Base-by-base conservation (phyloP, 2,329 filamentous ascomycete genomes). In the Fusarium albosuccineum region DNA sequence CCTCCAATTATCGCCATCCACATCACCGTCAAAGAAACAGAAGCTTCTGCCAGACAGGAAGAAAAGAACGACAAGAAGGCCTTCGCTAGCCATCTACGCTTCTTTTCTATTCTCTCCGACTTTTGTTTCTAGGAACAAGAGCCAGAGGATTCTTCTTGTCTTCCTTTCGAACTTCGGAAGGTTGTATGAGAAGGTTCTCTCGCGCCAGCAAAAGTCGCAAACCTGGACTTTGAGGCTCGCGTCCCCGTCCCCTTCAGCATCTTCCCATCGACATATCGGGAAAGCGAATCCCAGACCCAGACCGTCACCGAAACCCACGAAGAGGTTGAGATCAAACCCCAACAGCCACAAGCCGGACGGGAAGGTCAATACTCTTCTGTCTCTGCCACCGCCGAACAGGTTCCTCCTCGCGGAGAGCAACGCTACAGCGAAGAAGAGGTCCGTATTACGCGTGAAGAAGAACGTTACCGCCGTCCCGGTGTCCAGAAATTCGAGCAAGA, bases 171-270 rank as follows among this genome's bases (percentile, higher is more conserved):
- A 70, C 81, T 80, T 82, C 89, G 87, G 73, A 79, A 81, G 80
- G 80, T 81, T 82, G 80, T 77, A 80, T 81, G 88, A 92, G 90
- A 90, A 89, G 86, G 87, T 88, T 82, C 81, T 85, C 83, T 82
- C 80, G 83, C 89, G 85, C 84, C 82, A 82, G 81, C 75, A 90
- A 89, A 92, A 90, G 90, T 91, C 91, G 93, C 86, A 93, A 97
- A 93, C 87, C 94, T 97, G 94, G 94, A 97, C 93, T 97, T 97
- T 96, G 94, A 97, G 92, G 94, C 94, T 86, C 92, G 94, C 85
- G 92, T 97, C 85, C 93, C 95, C 88, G 96, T 98, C 85, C 95
- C 95, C 86, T 97, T 97, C 91, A 97, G 94, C 92, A 92, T 97
- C 92, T 97, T 98, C 90, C 95, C 95, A 87, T 97, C 94, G 84